phyloP scores from a whole-genome alignment of 306 rosid species.

The Albizia julibrissin region DNA sequence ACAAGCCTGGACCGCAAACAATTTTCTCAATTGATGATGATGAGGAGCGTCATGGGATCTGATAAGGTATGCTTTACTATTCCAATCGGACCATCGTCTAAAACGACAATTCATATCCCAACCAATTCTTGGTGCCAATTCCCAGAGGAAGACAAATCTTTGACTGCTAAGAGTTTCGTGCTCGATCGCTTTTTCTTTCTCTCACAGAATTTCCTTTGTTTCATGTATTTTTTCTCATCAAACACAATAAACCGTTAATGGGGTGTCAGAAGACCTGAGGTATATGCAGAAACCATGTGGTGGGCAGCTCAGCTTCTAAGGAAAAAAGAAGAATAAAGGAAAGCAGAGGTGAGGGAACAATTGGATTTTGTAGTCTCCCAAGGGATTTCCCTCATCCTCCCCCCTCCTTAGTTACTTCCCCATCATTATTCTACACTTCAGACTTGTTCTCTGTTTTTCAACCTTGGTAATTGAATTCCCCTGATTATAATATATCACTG shows the following conservation, averaged over 20 bases:
- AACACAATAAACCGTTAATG: slow-evolving; percentile 48
- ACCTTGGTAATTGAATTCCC: slow-evolving; percentile 2
- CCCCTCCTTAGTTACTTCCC: slow-evolving; percentile 49
- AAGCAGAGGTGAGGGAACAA: slow-evolving; percentile 62
- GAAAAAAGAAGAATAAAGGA: slow-evolving; percentile 45
- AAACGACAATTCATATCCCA: background rate
- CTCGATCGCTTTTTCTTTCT: background rate
- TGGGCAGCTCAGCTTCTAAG: slow-evolving; percentile 62
- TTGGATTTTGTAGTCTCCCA: slow-evolving; percentile 92
- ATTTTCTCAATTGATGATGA: background rate
- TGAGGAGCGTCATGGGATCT: background rate
- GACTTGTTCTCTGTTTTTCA: slow-evolving; percentile 19
- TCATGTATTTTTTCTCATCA: background rate
- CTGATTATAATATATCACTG: slow-evolving; percentile 30
- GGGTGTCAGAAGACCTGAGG: slow-evolving; percentile 44
- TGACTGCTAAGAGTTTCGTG: slow-evolving; percentile 32
- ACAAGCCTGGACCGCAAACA: background rate
- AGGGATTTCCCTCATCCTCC: slow-evolving; percentile 69
- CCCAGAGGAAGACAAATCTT: background rate
- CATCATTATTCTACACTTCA: slow-evolving; percentile 53
- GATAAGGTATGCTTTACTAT: background rate
- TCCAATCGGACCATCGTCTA: background rate
- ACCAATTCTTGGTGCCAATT: background rate
- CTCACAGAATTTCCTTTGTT: background rate
- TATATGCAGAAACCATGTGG: slow-evolving; percentile 70